These are phyloP conservation scores for Metschnikowia arizonensis DNA, from an alignment of 805 yeast species.

Conservation along the genomic window DNA sequence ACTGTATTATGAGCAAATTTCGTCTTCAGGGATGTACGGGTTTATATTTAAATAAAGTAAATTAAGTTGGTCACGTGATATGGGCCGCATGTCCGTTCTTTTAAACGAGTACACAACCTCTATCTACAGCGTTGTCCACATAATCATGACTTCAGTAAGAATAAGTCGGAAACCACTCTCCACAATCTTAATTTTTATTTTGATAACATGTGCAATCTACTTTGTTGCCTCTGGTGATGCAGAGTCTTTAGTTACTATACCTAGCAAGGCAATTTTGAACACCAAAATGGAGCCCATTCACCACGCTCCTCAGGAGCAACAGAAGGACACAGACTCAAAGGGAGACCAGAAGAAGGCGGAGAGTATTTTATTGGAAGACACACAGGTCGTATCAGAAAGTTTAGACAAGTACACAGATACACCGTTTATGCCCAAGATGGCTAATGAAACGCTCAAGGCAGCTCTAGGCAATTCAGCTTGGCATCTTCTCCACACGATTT, in stretches of 20 bases:
- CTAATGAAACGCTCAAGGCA: constrained; percentile 74
- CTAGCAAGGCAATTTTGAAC: background rate
- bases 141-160: constrained; percentile 4
- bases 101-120: background rate
- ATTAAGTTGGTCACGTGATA: background rate
- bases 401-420: constrained; percentile 25
- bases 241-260: constrained; percentile 7
- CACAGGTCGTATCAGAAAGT: background rate
- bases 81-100: background rate
- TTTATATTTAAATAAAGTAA: too few species aligned
- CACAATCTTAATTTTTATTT: constrained; percentile 12
- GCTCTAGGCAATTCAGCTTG: constrained; percentile 90
- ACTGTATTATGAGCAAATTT: too few species aligned
- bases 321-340: background rate
- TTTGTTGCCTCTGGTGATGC: constrained; percentile 17
- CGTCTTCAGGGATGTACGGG: too few species aligned
- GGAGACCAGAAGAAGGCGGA: background rate
- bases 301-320: background rate
- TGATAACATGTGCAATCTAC: constrained; percentile 18
- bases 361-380: background rate
- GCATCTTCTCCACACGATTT: constrained; percentile 83
- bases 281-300: background rate
- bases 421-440: constrained; percentile 92
- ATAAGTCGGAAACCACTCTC: constrained; percentile 13
- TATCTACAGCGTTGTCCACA: background rate